Evolutionary conservation across 1,284 basidiomycete genomes (phyloP).

Genomic region (Vanrija humicola): DNA sequence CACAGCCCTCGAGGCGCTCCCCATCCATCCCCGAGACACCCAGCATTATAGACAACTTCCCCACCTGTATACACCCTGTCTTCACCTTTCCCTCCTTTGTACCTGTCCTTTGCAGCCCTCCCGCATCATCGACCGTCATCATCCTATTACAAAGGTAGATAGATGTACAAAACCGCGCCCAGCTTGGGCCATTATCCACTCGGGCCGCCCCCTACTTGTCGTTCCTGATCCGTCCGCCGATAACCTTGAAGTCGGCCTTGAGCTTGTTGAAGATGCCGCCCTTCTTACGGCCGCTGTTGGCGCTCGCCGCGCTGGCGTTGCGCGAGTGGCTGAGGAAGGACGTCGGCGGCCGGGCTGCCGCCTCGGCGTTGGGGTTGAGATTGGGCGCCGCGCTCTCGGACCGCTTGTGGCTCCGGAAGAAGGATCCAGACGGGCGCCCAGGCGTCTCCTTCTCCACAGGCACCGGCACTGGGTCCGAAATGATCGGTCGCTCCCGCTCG

Average conservation of each 20-base stretch:
- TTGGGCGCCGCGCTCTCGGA: background rate
- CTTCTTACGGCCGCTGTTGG: constrained; percentile 20
- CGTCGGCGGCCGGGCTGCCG: background rate
- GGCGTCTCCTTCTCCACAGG: background rate
- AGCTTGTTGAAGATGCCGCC: constrained; percentile 40
- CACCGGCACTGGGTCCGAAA: background rate
- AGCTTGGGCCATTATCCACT: background rate
- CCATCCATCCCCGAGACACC: too few relatives aligned
- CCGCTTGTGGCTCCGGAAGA: background rate
- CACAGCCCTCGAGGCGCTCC: too few relatives aligned
- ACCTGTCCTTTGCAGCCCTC: background rate
- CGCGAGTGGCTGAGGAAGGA: constrained; percentile 1
- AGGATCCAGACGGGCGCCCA: background rate
- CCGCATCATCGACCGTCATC: background rate
- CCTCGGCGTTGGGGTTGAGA: background rate
- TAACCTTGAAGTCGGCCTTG: constrained; percentile 39
- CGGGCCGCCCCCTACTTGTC: constrained; percentile 7
- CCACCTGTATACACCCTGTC: too few relatives aligned
- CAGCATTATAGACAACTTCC: too few relatives aligned
- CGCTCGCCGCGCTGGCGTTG: background rate
- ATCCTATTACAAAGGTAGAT: too few relatives aligned
- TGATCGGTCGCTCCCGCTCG: too few relatives aligned
- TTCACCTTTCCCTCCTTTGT: too few relatives aligned
- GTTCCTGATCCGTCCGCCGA: constrained; percentile 26
- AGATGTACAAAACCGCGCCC: background rate